Percentiles rank a stretch among this genome's conserved stretches.
Conservation (phyloP, 352 stramenopile species). For the Pythium periplocum region DNA sequence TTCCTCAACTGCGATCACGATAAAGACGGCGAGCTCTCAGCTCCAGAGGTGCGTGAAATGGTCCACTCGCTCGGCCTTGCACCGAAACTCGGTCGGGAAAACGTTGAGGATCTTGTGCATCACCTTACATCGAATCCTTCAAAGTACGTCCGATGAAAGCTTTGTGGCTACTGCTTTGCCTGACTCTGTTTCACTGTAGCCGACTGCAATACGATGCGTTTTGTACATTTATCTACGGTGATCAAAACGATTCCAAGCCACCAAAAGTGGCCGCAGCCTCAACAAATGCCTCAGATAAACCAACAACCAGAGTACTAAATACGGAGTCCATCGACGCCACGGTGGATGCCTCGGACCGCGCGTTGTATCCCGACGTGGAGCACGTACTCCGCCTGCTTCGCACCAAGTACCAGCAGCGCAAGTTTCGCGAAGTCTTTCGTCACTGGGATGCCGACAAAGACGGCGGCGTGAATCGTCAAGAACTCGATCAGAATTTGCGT, state of each 20-base stretch:
- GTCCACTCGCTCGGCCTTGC: conserved; percentile 33
- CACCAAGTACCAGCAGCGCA: conserved; percentile 38
- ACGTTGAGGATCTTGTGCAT: conserved; percentile 30
- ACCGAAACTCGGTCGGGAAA: conserved; percentile 26
- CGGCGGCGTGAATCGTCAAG: conserved; percentile 32
- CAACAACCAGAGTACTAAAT: no score
- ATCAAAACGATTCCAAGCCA: neutral
- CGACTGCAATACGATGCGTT: conserved; percentile 46
- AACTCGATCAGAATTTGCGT: conserved; percentile 41
- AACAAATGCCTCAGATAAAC: neutral
- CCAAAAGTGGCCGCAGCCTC: neutral
- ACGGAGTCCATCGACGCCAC: conserved; percentile 5
- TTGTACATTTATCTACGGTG: conserved; percentile 26
- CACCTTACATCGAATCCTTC: conserved; percentile 27
- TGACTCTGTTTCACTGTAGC: no score
- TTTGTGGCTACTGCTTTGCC: no score
- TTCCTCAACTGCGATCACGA: conserved; percentile 59
- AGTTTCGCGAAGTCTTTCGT: conserved; percentile 42
- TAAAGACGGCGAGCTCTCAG: conserved; percentile 40
- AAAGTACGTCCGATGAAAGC: conserved; percentile 5
- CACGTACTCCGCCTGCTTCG: conserved; percentile 38
- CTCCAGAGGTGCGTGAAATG: conserved; percentile 36
- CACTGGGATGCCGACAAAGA: conserved; percentile 59
- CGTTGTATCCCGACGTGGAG: conserved; percentile 26
- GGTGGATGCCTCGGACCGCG: conserved; percentile 7